Evolutionary conservation across 202 grass and related monocot genomes (phyloP).

Genomic region (Zizania palustris): DNA sequence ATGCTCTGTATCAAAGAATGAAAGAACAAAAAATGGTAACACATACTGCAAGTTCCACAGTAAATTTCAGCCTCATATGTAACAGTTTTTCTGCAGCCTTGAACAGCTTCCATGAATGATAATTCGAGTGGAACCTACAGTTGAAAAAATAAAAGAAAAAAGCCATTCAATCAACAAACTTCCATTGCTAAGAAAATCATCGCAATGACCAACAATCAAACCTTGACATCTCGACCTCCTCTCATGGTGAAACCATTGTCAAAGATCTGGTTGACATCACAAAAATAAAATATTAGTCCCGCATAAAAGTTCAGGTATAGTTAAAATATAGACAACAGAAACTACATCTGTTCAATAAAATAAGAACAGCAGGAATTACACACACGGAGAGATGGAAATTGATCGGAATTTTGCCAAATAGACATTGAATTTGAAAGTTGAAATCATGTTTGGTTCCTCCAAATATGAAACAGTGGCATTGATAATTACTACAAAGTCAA

Average conservation of each 20-base stretch:
- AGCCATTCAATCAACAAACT: conserved; percentile 28
- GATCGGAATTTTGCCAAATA: conserved; percentile 20
- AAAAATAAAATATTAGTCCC: conserved; percentile 45
- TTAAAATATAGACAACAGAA: conserved; percentile 13
- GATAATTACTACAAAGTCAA: conserved; percentile 21
- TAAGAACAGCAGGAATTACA: conserved; percentile 2
- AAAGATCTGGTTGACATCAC: conserved; percentile 69
- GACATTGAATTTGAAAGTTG: neutral
- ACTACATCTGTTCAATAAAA: neutral
- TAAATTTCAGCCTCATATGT: conserved; percentile 75
- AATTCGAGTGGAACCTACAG: conserved; percentile 82
- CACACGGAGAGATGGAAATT: conserved; percentile 7
- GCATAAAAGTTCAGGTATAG: conserved; percentile 9
- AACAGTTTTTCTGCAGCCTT: conserved; percentile 90
- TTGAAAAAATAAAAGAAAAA: conserved; percentile 6
- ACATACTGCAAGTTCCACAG: conserved; percentile 92
- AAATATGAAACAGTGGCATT: conserved; percentile 14
- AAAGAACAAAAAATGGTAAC: conserved; percentile 34
- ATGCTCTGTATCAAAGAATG: conserved; percentile 18
- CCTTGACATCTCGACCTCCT: conserved; percentile 93
- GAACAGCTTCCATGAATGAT: conserved; percentile 99
- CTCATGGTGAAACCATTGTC: conserved; percentile 49
- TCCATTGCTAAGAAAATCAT: conserved; percentile 2
- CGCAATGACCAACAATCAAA: conserved; percentile 38
- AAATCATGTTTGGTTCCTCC: conserved; percentile 9